A percentile compares a stretch with the other conserved stretches of the same genome.
These are phyloP conservation scores for Thelephora aurantiotincta DNA, from an alignment of 768 basidiomycete species.

Conservation along the genomic window DNA sequence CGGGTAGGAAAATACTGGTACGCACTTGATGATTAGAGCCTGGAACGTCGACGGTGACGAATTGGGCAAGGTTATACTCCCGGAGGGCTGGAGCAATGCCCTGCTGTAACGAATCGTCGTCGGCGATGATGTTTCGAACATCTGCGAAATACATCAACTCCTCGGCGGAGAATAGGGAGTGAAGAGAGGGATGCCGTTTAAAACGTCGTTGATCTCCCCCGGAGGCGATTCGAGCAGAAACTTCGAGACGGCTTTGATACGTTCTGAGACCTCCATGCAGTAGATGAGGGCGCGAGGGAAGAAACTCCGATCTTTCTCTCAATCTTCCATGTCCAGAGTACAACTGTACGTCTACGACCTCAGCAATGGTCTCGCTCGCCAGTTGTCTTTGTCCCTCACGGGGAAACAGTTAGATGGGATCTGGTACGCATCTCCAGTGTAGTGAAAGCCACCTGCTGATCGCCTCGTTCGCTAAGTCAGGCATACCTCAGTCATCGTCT, in stretches of 20 bases:
- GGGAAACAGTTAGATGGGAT: conserved; percentile 89
- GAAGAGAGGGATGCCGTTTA: conserved; percentile 42
- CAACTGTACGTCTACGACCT: conserved; percentile 87
- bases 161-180: not conserved
- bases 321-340: conserved; percentile 22
- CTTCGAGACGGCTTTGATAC: conserved; percentile 56
- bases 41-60: conserved; percentile 77
- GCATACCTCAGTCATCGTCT: conserved; percentile 90
- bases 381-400: conserved; percentile 66
- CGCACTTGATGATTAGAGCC: conserved; percentile 62
- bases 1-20: conserved; percentile 1
- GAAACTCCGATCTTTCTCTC: not conserved
- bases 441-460: conserved; percentile 1
- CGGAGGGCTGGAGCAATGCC: conserved; percentile 66
- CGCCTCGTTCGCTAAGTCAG: conserved; percentile 24
- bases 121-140: conserved; percentile 77
- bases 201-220: conserved; percentile 92
- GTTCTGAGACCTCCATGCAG: conserved; percentile 50
- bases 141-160: conserved; percentile 31
- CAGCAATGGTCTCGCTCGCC: conserved; percentile 71
- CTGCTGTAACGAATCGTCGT: conserved; percentile 72
- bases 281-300: not conserved
- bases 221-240: conserved; percentile 88
- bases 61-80: conserved; percentile 81
- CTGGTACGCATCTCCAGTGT: conserved; percentile 40